These are phyloP conservation scores for Lactarius trivialis DNA, from an alignment of 768 basidiomycete species.

Conservation along the genomic window DNA sequence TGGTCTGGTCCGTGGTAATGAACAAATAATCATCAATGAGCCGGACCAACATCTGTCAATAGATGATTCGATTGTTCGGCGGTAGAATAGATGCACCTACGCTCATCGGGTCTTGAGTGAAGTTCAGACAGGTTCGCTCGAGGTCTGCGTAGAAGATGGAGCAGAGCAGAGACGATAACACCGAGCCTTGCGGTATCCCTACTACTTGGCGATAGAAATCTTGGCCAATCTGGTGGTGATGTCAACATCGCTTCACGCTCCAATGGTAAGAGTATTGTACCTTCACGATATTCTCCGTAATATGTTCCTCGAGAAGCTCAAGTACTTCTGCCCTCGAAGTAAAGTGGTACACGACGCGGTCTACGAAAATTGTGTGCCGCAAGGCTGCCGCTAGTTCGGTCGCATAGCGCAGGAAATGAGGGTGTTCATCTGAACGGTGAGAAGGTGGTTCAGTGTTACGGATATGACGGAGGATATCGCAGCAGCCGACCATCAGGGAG, in stretches of 20 bases:
- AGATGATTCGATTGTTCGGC: neutral
- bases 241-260: neutral
- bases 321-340: conserved; percentile 56
- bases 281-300: conserved; percentile 89
- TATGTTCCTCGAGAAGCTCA: conserved; percentile 78
- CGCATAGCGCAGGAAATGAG: conserved; percentile 68
- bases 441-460: neutral
- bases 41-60: conserved; percentile 66
- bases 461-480: neutral
- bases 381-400: conserved; percentile 56
- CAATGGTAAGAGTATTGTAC: conserved; percentile 31
- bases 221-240: conserved; percentile 56
- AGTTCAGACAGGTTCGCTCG: conserved; percentile 52
- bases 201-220: conserved; percentile 81
- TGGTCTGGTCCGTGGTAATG: conserved; percentile 57
- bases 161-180: conserved; percentile 91
- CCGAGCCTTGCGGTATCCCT: conserved; percentile 96
- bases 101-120: conserved; percentile 50
- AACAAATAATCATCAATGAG: conserved; percentile 95
- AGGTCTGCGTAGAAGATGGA: conserved; percentile 93
- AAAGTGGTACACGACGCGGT: conserved; percentile 61
- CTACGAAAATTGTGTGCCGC: conserved; percentile 76
- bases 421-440: conserved; percentile 54
- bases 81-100: conserved; percentile 40
- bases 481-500: conserved; percentile 52